Base-by-base conservation (phyloP, 179 eudicot genomes). In the Vitellaria paradoxa region DNA sequence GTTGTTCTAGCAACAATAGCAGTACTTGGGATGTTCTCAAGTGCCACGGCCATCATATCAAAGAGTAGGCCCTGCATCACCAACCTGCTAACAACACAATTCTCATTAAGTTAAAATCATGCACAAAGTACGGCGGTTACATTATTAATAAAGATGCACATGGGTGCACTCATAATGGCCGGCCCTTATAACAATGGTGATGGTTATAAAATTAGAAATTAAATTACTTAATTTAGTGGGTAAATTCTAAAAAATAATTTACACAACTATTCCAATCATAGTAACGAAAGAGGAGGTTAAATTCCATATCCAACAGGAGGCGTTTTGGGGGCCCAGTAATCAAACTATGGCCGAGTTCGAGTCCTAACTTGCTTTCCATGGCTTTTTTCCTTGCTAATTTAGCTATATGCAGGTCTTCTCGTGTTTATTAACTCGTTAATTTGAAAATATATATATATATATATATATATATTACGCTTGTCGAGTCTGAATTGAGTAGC, bases 41-140 rank as follows among this genome's bases (percentile, higher is more conserved):
- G 87, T 85, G 84, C 91, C 85, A 87, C 92, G 47, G 97, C 96
- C 97, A 96, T 94, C 91, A 88, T 76, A 84, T 96, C 99, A n/a
- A 78, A 96, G 93, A 81, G 94, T 87, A 64, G 97, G 97, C 65
- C 98, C 99, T 21, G 80, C 81, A 83, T 96, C 98, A 42, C 96
- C 99, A 85, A 94, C 89, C 99, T 96, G 88, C 77, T 67, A 67
- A 86, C 20, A 77, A 69, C 56, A 53, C 13, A 40, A 26, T 50
- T 12, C 53, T 11, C 20, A 64, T 55, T 52, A 37, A 65, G 68
- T 65, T 65, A 65, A 26, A 30, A 65, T 37, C 18, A 62, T 62
- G 66, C 30, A 21, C 37, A 14, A 62, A 62, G 8, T 62, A 62
- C 10, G 37, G 63, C 21, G 23, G 65, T 21, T 21, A 62, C 3